Percentiles rank a stretch among this genome's conserved stretches.
Conservation (phyloP, 495 filamentous ascomycete genomes). For the Aspergillus bertholletiae region DNA sequence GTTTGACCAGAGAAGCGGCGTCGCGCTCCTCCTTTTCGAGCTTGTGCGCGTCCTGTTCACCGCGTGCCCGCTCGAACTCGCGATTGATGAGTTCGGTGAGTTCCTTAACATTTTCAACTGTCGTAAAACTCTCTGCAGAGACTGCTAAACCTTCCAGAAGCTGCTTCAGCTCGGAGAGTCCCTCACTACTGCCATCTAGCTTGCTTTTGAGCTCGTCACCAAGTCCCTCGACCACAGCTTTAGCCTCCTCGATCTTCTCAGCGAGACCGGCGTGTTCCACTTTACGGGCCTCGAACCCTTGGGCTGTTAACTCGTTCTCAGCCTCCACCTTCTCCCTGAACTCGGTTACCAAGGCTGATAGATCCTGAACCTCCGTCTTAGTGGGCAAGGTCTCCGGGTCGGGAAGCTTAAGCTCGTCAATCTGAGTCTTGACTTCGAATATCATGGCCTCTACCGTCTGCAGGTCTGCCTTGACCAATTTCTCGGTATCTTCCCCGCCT, state of each 20-base stretch:
- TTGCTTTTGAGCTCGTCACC: constrained; percentile 65
- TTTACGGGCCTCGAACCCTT: constrained; percentile 75
- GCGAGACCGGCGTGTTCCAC: constrained; percentile 57
- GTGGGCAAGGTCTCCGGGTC: constrained; percentile 61
- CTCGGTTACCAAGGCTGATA: constrained; percentile 65
- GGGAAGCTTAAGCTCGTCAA: constrained; percentile 66
- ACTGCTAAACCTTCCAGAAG: constrained; percentile 60
- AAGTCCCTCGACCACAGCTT: constrained; percentile 52
- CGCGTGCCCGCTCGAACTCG: constrained; percentile 76
- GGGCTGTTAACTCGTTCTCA: constrained; percentile 69
- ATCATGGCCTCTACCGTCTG: constrained; percentile 75
- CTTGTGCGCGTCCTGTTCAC: constrained; percentile 63
- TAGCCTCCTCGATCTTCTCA: constrained; percentile 57
- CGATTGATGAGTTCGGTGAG: constrained; percentile 72
- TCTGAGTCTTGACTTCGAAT: constrained; percentile 71
- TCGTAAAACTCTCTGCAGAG: constrained; percentile 55
- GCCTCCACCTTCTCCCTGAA: constrained; percentile 66
- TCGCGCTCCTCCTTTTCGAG: constrained; percentile 75
- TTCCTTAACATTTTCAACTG: constrained; percentile 67
- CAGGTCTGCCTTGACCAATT: constrained; percentile 72
- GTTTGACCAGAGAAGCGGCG: constrained; percentile 62
- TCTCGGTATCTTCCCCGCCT: constrained; percentile 60
- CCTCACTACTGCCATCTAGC: constrained; percentile 53
- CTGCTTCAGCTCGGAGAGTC: constrained; percentile 52
- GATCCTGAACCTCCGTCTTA: constrained; percentile 58